Percentiles rank a stretch among this genome's conserved stretches.
Conservation (phyloP, 2,329 filamentous ascomycete species). For the Trichoderma sp. region DNA sequence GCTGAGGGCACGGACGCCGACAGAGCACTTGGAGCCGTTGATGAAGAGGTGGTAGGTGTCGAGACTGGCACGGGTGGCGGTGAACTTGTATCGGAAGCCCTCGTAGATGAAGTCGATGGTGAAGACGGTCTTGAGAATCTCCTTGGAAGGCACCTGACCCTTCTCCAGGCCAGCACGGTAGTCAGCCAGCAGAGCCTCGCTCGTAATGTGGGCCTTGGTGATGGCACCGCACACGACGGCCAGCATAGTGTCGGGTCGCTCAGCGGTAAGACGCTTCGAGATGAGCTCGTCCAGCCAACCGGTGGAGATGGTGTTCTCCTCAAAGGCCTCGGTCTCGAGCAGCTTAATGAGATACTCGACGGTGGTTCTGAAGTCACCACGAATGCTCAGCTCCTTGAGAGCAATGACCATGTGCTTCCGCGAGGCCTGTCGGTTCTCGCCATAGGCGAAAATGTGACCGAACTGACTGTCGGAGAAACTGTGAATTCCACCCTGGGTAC, state of each 20-base stretch:
- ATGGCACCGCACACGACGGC: slow-evolving; percentile 96
- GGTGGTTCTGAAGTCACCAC: slow-evolving; percentile 97
- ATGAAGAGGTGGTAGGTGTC: slow-evolving; percentile 99
- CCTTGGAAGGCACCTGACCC: slow-evolving; percentile 95
- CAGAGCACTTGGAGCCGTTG: slow-evolving; percentile 94
- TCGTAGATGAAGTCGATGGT: slow-evolving; percentile 99
- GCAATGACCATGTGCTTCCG: slow-evolving; percentile 99
- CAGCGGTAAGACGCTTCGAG: slow-evolving; percentile 93
- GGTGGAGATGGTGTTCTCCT: slow-evolving; percentile 98
- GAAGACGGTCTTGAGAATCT: slow-evolving; percentile 97
- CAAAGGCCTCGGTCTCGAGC: slow-evolving; percentile 95
- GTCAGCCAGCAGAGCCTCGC: slow-evolving; percentile 82
- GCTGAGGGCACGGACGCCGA: slow-evolving; percentile 88
- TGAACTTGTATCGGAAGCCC: slow-evolving; percentile 95
- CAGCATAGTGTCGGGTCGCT: slow-evolving; percentile 89
- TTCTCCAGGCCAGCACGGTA: slow-evolving; percentile 90
- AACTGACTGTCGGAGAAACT: slow-evolving; percentile 99
- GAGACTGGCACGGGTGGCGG: slow-evolving; percentile 83
- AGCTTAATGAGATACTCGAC: slow-evolving; percentile 99
- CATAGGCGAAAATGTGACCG: slow-evolving; percentile 98
- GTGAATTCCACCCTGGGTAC: slow-evolving; percentile 94
- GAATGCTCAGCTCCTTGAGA: slow-evolving; percentile 97
- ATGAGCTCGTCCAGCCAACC: slow-evolving; percentile 99
- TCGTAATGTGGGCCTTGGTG: slow-evolving; percentile 93
- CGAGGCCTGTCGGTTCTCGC: slow-evolving; percentile 93